phyloP scores from a whole-genome alignment of 306 rosid genomes.

The Malus sylvestris region DNA sequence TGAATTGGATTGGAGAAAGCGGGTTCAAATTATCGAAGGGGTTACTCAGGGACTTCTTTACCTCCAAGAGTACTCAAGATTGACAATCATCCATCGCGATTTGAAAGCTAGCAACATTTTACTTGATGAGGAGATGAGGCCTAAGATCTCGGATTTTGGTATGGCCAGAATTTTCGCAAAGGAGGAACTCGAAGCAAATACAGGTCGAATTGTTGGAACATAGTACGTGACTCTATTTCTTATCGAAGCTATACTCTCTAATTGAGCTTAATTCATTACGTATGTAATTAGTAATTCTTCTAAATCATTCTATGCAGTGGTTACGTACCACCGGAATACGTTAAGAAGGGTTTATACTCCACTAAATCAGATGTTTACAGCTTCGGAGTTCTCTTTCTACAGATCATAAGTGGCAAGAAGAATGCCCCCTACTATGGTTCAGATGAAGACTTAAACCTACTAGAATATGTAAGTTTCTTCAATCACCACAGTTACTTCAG shows the following conservation, averaged over 20 bases:
- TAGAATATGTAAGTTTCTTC: too few relatives aligned
- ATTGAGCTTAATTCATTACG: neutral
- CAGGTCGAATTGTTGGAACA: conserved; percentile 32
- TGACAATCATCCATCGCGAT: conserved; percentile 15
- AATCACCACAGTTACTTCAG: too few relatives aligned
- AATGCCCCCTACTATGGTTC: neutral
- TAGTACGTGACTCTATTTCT: neutral
- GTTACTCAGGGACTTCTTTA: too few relatives aligned
- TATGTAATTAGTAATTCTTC: neutral
- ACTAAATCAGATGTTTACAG: conserved; percentile 26
- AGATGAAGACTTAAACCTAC: neutral
- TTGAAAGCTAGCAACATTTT: conserved; percentile 19
- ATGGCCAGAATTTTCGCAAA: conserved; percentile 24
- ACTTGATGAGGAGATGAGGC: conserved; percentile 14
- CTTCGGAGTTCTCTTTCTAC: conserved; percentile 32
- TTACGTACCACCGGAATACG: conserved; percentile 28
- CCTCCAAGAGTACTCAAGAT: conserved; percentile 13
- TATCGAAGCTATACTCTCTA: neutral
- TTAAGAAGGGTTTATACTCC: conserved; percentile 21
- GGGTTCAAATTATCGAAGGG: too few relatives aligned
- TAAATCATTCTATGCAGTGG: conserved; percentile 21
- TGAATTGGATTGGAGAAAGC: too few relatives aligned
- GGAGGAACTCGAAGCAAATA: conserved; percentile 26
- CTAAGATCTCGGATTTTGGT: conserved; percentile 39
- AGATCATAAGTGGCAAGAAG: conserved; percentile 32